phyloP scores from a whole-genome alignment of 345 rosid genomes.

The Eucalyptus cloeziana region DNA sequence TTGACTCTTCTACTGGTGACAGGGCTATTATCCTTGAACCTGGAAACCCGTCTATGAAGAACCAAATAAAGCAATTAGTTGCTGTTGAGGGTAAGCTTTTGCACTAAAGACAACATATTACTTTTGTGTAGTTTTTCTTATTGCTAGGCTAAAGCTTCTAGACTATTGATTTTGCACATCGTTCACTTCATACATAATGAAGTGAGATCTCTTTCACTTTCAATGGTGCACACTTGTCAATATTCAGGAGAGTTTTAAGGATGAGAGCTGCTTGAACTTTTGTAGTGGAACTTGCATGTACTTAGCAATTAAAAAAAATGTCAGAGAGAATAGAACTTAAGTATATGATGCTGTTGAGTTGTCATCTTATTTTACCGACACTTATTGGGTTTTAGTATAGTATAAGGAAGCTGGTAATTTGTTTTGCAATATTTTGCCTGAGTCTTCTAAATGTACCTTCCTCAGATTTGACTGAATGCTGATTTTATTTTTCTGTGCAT shows the following conservation, averaged over 20 bases:
- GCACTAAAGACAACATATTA: not conserved
- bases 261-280: not conserved
- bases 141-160: not conserved
- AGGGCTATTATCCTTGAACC: constrained; percentile 90
- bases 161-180: not conserved
- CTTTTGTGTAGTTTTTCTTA: not conserved
- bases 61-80: constrained; percentile 57
- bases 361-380: not conserved
- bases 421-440: not conserved
- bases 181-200: not conserved
- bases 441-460: not conserved
- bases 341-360: not conserved
- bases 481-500: not conserved
- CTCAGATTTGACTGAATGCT: not conserved
- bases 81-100: constrained; percentile 65
- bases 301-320: not conserved
- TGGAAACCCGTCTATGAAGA: constrained; percentile 68
- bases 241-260: not conserved
- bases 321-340: not conserved
- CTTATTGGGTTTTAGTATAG: not conserved
- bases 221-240: not conserved
- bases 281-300: not conserved
- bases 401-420: not conserved
- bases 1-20: constrained; percentile 6
- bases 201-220: not conserved